phyloP scores from a whole-genome alignment of 805 yeast genomes.

The Candida broadrunensis region DNA sequence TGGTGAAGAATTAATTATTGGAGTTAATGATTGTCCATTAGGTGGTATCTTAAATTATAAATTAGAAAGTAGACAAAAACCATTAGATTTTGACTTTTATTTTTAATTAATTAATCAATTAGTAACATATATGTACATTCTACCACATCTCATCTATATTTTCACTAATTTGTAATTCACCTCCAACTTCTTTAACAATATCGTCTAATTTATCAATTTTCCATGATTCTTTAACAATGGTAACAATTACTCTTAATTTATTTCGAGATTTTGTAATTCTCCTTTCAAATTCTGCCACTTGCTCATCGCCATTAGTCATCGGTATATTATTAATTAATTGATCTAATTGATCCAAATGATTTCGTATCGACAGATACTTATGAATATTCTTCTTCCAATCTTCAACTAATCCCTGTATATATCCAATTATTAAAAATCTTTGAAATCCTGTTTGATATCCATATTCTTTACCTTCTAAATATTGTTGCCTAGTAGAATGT shows the following conservation, averaged over 20 bases:
- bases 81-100: conserved; percentile 40
- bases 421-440: conserved; percentile 67
- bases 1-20: conserved; percentile 50
- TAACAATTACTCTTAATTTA: conserved; percentile 53
- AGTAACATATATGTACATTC: neutral
- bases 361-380: conserved; percentile 12
- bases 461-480: conserved; percentile 74
- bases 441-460: conserved; percentile 82
- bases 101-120: conserved; percentile 9
- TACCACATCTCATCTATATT: conserved; percentile 44
- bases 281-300: conserved; percentile 55
- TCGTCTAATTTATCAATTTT: conserved; percentile 29
- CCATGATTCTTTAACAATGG: conserved; percentile 25
- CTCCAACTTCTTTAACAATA: conserved; percentile 35
- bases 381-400: conserved; percentile 25
- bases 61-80: conserved; percentile 28
- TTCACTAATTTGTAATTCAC: conserved; percentile 32
- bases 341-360: conserved; percentile 25
- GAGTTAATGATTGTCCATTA: conserved; percentile 51
- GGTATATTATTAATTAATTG: conserved; percentile 21
- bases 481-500: conserved; percentile 59
- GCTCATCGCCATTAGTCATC: conserved; percentile 46
- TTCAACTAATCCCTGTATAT: conserved; percentile 50
- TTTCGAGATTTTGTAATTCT: conserved; percentile 54
- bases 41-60: conserved; percentile 57